Evolutionary conservation across 2,329 filamentous ascomycete species (phyloP).

Genomic region (Macroventuria anomochaeta): DNA sequence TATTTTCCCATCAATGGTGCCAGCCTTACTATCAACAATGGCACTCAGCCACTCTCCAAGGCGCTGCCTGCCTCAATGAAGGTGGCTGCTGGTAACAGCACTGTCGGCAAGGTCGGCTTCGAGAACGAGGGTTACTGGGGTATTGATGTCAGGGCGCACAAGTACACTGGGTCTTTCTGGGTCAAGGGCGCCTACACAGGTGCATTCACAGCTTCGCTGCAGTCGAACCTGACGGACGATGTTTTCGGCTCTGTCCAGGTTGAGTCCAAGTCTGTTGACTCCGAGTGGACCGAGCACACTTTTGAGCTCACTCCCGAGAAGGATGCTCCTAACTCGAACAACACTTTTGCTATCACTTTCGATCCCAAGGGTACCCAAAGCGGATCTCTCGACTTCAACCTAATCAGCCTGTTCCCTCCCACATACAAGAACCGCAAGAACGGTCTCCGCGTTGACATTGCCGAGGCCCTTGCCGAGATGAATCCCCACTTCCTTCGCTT

Average conservation of each 20-base stretch:
- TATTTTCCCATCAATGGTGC: slow-evolving; percentile 46
- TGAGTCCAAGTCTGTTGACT: slow-evolving; percentile 37
- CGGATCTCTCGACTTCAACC: slow-evolving; percentile 53
- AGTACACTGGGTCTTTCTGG: slow-evolving; percentile 60
- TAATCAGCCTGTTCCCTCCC: slow-evolving; percentile 61
- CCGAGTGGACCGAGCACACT: slow-evolving; percentile 51
- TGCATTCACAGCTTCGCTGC: slow-evolving; percentile 48
- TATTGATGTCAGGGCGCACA: slow-evolving; percentile 57
- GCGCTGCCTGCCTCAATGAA: slow-evolving; percentile 54
- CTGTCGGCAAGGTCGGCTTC: slow-evolving; percentile 54
- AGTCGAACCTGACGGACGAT: slow-evolving; percentile 51
- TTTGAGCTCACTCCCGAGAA: slow-evolving; percentile 47
- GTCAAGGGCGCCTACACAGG: slow-evolving; percentile 49
- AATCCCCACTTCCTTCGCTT: slow-evolving; percentile 58
- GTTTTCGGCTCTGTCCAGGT: slow-evolving; percentile 49
- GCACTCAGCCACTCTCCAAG: slow-evolving; percentile 52
- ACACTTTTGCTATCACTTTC: slow-evolving; percentile 60
- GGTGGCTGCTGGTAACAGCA: slow-evolving; percentile 45
- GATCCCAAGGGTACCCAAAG: slow-evolving; percentile 47
- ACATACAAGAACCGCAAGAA: slow-evolving; percentile 62
- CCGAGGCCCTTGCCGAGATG: slow-evolving; percentile 53
- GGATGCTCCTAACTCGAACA: slow-evolving; percentile 56
- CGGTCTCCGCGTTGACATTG: slow-evolving; percentile 59
- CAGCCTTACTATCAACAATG: slow-evolving; percentile 47
- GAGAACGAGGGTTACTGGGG: slow-evolving; percentile 61